A percentile compares a stretch with the other conserved stretches of the same genome.
These are phyloP conservation scores for Monilinia fructigena DNA, from an alignment of 2,329 filamentous ascomycete species.

Conservation along the genomic window DNA sequence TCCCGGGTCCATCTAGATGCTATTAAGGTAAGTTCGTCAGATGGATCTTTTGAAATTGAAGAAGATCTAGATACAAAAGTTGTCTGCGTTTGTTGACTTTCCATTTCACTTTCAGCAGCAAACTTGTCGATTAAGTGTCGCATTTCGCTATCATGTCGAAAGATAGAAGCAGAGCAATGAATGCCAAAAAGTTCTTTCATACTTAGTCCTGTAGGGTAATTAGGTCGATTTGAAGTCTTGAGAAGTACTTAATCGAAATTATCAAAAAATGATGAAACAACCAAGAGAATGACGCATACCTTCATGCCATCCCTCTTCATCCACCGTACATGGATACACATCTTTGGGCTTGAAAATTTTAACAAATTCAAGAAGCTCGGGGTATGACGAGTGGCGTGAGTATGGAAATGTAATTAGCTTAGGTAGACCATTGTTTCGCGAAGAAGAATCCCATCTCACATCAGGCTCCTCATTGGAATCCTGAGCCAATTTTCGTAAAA, in stretches of 20 bases:
- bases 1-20: background rate
- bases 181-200: slow-evolving; percentile 71
- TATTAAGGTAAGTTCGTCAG: background rate
- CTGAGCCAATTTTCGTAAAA: slow-evolving; percentile 31
- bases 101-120: background rate
- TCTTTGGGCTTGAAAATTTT: slow-evolving; percentile 68
- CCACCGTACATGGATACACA: slow-evolving; percentile 78
- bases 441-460: background rate
- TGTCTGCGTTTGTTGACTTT: slow-evolving; percentile 16
- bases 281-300: slow-evolving; percentile 27
- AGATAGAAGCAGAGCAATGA: slow-evolving; percentile 59
- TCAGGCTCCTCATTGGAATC: slow-evolving; percentile 16
- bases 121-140: slow-evolving; percentile 33
- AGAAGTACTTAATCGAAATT: background rate
- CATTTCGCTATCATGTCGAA: slow-evolving; percentile 66
- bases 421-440: slow-evolving; percentile 24
- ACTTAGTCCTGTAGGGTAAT: slow-evolving; percentile 47
- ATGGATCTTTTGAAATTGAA: background rate
- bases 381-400: slow-evolving; percentile 84
- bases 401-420: slow-evolving; percentile 68
- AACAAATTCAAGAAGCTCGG: slow-evolving; percentile 72
- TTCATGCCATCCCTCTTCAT: slow-evolving; percentile 61
- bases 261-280: background rate
- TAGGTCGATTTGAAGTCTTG: background rate
- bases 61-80: slow-evolving; percentile 3